Conservation (phyloP, 768 basidiomycete genomes). For the button mushroom (Agaricus bisporus) region DNA sequence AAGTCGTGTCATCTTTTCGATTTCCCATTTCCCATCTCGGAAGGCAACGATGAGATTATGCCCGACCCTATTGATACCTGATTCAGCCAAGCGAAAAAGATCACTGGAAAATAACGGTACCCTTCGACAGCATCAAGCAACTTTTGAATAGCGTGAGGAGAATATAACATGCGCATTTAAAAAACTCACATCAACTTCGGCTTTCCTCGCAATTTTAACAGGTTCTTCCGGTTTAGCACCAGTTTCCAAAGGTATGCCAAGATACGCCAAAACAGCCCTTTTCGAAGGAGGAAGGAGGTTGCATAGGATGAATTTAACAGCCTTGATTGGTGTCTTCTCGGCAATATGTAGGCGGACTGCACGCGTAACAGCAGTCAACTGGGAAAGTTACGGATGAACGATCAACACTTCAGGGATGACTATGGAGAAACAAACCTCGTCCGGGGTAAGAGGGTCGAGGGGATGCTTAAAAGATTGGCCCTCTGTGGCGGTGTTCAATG, state of each 20-base stretch:
- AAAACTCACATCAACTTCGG: constrained; percentile 66
- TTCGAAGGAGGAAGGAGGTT: constrained; percentile 69
- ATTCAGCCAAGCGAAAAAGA: background rate
- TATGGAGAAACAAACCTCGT: constrained; percentile 41
- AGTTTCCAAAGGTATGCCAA: constrained; percentile 65
- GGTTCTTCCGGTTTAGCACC: constrained; percentile 51
- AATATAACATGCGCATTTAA: constrained; percentile 9
- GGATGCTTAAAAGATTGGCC: constrained; percentile 40
- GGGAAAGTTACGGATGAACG: background rate
- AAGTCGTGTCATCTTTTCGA: constrained; percentile 53
- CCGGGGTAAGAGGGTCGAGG: constrained; percentile 58
- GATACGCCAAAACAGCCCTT: constrained; percentile 66
- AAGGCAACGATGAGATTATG: constrained; percentile 58
- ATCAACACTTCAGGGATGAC: background rate
- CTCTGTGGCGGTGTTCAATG: constrained; percentile 14
- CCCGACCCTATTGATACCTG: constrained; percentile 22
- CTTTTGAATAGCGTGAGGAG: constrained; percentile 28
- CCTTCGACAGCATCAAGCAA: constrained; percentile 75
- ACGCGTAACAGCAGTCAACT: constrained; percentile 64
- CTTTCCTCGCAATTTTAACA: constrained; percentile 54
- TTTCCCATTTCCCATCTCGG: constrained; percentile 48
- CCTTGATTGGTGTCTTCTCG: constrained; percentile 52
- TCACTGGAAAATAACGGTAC: constrained; percentile 25
- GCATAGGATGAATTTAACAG: constrained; percentile 68
- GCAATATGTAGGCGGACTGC: constrained; percentile 50